A percentile compares a stretch with the other conserved stretches of the same genome.
Conservation (phyloP, 2,329 filamentous ascomycete species). For the Botrytis squamosa region DNA sequence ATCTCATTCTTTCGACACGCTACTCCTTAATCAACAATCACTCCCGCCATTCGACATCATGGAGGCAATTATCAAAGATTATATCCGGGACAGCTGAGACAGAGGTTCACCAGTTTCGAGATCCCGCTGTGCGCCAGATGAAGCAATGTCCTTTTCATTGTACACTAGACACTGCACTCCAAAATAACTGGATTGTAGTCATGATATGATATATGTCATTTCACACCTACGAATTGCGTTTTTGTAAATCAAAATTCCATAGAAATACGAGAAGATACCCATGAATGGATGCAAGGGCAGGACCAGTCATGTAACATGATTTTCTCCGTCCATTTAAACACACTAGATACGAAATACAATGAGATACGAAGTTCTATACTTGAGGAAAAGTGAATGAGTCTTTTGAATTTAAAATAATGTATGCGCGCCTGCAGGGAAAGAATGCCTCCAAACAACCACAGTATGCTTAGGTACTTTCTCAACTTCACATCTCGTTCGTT, state of each 20-base stretch:
- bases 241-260: conserved; percentile 17
- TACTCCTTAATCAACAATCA: not conserved
- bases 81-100: not conserved
- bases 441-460: conserved; percentile 12
- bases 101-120: no score
- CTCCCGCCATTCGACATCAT: not conserved
- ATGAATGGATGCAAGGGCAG: not conserved
- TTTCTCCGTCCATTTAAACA: conserved; percentile 5
- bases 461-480: not conserved
- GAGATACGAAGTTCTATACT: conserved; percentile 10
- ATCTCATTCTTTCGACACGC: not conserved
- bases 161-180: not conserved
- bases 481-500: not conserved
- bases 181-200: not conserved
- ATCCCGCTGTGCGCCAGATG: not conserved
- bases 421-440: conserved; percentile 16
- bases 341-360: not conserved
- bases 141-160: not conserved
- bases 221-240: not conserved
- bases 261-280: conserved; percentile 13
- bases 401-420: conserved; percentile 16
- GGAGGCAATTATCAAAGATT: not conserved
- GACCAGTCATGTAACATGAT: conserved; percentile 8
- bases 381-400: conserved; percentile 17
- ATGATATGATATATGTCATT: conserved; percentile 14